phyloP scores from a whole-genome alignment of 257 asterid species.

The Solanum pennellii region DNA sequence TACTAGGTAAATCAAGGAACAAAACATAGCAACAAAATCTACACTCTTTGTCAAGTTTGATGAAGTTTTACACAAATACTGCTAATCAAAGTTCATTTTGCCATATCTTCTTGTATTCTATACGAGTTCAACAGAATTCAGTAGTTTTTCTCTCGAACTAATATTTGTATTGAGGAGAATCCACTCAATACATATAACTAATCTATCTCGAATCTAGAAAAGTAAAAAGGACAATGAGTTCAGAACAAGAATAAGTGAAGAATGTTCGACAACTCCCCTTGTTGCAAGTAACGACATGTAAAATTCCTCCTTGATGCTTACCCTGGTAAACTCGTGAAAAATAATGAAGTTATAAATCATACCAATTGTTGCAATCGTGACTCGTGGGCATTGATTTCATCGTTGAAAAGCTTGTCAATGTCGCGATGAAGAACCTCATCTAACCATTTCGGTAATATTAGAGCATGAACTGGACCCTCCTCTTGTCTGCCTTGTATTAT shows the following conservation, averaged over 20 bases:
- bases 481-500: slow-evolving; percentile 53
- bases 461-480: slow-evolving; percentile 18
- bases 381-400: not conserved
- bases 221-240: not conserved
- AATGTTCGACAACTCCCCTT: not conserved
- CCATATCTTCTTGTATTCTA: not conserved
- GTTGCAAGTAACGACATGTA: not conserved
- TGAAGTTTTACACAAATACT: not conserved
- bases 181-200: not conserved
- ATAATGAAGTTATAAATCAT: not conserved
- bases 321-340: not conserved
- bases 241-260: not conserved
- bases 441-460: slow-evolving; percentile 15
- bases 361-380: not conserved
- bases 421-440: not conserved
- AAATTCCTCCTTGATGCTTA: not conserved
- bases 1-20: not conserved
- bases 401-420: not conserved
- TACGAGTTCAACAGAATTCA: not conserved
- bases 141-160: not conserved
- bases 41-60: not conserved
- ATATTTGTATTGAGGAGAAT: not conserved
- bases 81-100: not conserved
- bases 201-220: not conserved
- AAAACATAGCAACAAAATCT: not conserved